Base-by-base conservation (phyloP, 164 flowering plant species). In the Dillenia turbinata region DNA sequence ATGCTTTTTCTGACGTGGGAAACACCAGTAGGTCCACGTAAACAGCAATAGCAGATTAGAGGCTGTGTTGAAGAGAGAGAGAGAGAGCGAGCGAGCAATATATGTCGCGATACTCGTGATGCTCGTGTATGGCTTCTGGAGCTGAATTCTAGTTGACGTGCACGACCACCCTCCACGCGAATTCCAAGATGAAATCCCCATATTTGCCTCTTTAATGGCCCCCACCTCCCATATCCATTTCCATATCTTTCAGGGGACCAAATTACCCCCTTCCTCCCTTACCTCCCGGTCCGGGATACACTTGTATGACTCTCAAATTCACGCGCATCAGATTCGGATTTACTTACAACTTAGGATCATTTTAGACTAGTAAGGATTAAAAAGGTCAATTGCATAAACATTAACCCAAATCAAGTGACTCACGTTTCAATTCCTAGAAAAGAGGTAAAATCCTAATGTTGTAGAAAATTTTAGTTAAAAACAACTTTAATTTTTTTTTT, bases 121-220 rank as follows among this genome's bases (percentile, higher is more conserved):
- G 52, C 73, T 58, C 57, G 73, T 69, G 63, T 57, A 24, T 69
- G 73, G 58, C 60, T 14, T 40, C 43, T 59, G 55, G 17, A 14
- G 54, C 11, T 44, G 24, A n/a, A 24, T 26, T 12, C 9, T 13
- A 9, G 47, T 58, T 66, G 79, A 76, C 74, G 79, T 72, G 79
- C 72, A 48, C 50, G 12, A 64, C 13, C 71, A 13, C 8, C 52
- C 61, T 64, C 72, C 73, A 68, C 73, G 65, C 16, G n/a, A 33
- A 44, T 40, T 44, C 24, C 13, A 54, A 47, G 48, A 0, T 13
- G 3, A 44, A 1, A n/a, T 26, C 33, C 33, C 33, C 33, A 26
- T 24, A 24, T 24, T 24, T 24, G 26, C 26, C 26, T 24, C 26
- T 7, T 5, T n/a, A 59, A 9, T 17, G 17, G n/a, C n/a, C 22